Conservation (phyloP, 108 stramenopile species). For the Nitzschia sp. region DNA sequence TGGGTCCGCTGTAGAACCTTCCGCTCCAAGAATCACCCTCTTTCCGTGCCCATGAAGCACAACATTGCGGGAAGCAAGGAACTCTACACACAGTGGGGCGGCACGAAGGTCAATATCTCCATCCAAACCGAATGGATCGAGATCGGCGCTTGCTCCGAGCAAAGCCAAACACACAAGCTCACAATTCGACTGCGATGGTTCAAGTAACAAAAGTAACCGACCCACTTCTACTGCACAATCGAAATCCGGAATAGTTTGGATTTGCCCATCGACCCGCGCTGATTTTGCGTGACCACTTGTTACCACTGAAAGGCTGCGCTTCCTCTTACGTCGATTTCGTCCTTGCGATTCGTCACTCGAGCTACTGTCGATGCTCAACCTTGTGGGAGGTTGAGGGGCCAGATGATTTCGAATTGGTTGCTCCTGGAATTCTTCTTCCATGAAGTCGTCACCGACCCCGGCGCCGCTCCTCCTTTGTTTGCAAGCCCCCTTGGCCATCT, state of each 20-base stretch:
- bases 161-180: constrained; percentile 29
- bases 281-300: not conserved
- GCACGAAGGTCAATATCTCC: constrained; percentile 33
- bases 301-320: not conserved
- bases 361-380: not conserved
- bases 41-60: constrained; percentile 1
- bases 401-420: not conserved
- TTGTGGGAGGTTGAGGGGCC: not conserved
- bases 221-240: constrained; percentile 18
- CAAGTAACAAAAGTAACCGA: constrained; percentile 13
- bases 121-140: constrained; percentile 23
- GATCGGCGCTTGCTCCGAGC: constrained; percentile 24
- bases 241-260: constrained; percentile 4
- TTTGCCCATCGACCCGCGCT: not conserved
- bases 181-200: constrained; percentile 21
- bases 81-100: not conserved
- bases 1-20: not conserved
- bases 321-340: constrained; percentile 4
- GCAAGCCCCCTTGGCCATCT: not conserved
- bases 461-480: not conserved
- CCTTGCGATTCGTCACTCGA: not conserved
- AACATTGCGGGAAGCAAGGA: constrained; percentile 7
- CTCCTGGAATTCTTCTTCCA: not conserved
- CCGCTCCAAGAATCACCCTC: not conserved
- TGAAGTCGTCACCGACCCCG: not conserved